phyloP scores from a whole-genome alignment of 148 eudicot species.

The Rhododendron mucronatum region DNA sequence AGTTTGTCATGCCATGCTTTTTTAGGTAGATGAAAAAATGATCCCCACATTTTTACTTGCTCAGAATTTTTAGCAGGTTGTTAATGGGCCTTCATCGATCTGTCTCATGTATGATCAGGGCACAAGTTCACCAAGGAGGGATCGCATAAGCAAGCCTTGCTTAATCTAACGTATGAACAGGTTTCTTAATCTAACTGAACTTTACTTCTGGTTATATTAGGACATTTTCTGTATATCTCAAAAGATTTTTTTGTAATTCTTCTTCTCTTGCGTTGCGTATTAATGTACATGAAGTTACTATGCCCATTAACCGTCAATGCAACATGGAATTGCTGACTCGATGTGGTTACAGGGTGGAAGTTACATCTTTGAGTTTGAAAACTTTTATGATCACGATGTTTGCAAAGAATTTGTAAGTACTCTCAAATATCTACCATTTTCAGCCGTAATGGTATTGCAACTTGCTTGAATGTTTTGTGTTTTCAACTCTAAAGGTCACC shows the following conservation, averaged over 20 bases:
- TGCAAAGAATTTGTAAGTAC: slow-evolving; percentile 83
- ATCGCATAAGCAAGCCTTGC: slow-evolving; percentile 51
- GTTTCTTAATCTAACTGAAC: slow-evolving; percentile 11
- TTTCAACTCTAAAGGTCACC: background rate
- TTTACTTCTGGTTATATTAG: background rate
- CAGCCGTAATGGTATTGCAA: background rate
- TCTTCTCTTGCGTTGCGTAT: background rate
- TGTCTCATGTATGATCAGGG: slow-evolving; percentile 32
- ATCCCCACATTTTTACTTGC: background rate
- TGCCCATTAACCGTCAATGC: background rate
- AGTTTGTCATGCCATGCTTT: background rate
- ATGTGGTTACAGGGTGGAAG: slow-evolving; percentile 49
- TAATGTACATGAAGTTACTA: background rate
- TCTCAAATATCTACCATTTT: slow-evolving; percentile 8
- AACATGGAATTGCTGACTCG: background rate
- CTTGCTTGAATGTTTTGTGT: background rate
- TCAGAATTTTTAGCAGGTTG: background rate
- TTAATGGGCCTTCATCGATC: background rate
- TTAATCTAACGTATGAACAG: slow-evolving; percentile 59
- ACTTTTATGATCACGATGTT: slow-evolving; percentile 58
- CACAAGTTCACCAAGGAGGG: slow-evolving; percentile 65
- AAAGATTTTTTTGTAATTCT: background rate
- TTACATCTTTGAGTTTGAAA: slow-evolving; percentile 80
- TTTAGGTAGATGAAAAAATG: background rate
- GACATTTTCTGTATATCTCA: background rate